A percentile compares a stretch with the other conserved stretches of the same genome.
Conservation (phyloP, 139 green algal genomes). For the Astrephomene gubernaculifera region DNA sequence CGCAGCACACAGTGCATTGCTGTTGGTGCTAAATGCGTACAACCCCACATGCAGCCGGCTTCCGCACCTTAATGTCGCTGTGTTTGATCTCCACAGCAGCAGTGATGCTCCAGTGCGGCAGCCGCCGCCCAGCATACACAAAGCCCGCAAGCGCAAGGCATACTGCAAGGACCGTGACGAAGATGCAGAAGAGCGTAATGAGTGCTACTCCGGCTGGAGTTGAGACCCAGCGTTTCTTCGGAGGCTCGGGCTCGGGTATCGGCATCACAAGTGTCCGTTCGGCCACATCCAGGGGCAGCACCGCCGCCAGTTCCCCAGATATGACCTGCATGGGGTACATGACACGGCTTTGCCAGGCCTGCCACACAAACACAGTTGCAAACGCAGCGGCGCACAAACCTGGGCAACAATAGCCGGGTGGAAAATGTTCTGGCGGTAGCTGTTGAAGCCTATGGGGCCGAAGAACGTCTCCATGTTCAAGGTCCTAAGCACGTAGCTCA, state of each 20-base stretch:
- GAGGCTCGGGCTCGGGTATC: not conserved
- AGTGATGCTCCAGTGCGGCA: no score
- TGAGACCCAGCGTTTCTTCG: not conserved
- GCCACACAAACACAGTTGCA: not conserved
- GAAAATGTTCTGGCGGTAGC: not conserved
- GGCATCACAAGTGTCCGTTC: not conserved
- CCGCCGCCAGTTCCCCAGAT: not conserved
- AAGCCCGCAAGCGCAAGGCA: not conserved
- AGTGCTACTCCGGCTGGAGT: not conserved
- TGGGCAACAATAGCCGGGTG: not conserved
- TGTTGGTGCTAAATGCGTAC: not conserved
- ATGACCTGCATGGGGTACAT: not conserved
- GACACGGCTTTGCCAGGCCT: not conserved
- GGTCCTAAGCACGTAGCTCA: not conserved
- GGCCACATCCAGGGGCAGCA: not conserved
- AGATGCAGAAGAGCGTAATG: not conserved
- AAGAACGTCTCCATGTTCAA: constrained; percentile 11
- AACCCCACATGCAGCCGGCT: not conserved
- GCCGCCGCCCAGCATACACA: not conserved
- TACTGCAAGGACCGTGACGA: not conserved
- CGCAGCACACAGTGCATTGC: not conserved
- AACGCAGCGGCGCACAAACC: not conserved
- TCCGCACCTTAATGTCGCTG: not conserved
- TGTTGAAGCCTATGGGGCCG: not conserved
- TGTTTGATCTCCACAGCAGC: not conserved